Conservation (phyloP, 2,329 filamentous ascomycete genomes). For the Xylaria sp. region DNA sequence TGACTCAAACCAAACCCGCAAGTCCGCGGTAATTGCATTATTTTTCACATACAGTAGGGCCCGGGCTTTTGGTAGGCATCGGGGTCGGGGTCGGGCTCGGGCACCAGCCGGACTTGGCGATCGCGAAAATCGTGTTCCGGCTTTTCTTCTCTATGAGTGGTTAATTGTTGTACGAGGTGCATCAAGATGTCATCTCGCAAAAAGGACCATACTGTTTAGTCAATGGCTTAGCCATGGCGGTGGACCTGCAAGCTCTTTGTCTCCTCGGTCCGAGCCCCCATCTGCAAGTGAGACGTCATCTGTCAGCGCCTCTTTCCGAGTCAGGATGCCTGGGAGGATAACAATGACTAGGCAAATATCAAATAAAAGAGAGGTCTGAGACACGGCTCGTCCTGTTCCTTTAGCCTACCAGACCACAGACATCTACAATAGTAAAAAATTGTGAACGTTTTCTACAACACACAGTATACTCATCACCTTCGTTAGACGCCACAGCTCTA, state of each 20-base stretch:
- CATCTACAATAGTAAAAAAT: conserved; percentile 7
- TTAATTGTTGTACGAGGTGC: conserved; percentile 23
- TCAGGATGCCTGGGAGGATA: neutral
- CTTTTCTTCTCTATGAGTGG: conserved; percentile 13
- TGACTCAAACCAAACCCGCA: conserved; percentile 21
- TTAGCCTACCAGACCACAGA: conserved; percentile 13
- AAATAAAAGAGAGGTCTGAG: conserved; percentile 14
- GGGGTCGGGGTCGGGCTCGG: conserved; percentile 1
- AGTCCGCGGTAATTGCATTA: neutral
- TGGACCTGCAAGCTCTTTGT: conserved; percentile 3
- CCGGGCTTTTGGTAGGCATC: neutral
- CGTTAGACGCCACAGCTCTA: conserved; percentile 7
- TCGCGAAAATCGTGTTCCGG: neutral
- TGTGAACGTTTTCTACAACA: neutral
- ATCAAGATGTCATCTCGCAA: neutral
- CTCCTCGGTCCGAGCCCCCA: neutral
- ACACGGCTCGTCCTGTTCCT: conserved; percentile 1
- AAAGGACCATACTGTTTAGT: neutral
- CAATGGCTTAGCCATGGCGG: neutral
- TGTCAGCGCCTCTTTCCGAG: conserved; percentile 6
- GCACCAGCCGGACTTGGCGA: conserved; percentile 4
- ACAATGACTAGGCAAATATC: neutral
- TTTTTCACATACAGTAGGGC: neutral
- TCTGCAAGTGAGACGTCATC: conserved; percentile 1
- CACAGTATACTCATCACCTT: neutral